Base-by-base conservation (phyloP, 169 alveolate genomes). In the Eimeria zaria region DNA sequence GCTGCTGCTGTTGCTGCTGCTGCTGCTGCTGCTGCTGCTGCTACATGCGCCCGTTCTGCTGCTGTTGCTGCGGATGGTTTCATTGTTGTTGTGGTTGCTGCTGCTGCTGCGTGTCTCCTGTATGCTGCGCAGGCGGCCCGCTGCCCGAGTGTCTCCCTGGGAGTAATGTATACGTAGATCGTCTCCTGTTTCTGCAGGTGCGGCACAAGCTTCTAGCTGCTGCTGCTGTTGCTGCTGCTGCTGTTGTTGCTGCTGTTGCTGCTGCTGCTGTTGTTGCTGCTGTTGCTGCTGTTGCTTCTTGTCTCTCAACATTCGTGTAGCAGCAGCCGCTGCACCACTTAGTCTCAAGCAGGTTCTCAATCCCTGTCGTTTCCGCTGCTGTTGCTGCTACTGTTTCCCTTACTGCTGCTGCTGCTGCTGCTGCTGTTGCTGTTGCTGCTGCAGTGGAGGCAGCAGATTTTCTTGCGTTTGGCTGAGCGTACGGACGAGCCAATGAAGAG, bases 101-200 rank as follows among this genome's bases (percentile, higher is more conserved):
- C 36, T 24, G 55, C 53, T n/a, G n/a, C n/a, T n/a, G 84, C n/a
- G 46, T 73, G 53, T 73, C 39, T 30, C 51, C 53, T 73, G 51
- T 73, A 16, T 36, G 16, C 84, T 41, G n/a, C 53, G 84, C 46
- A 73, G 84, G 84, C 24, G 53, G 84, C 2, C 84, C 84, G 27
- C 84, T 73, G 36, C 84, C 84, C 51, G 84, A 73, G 53, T 39
- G 84, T 73, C 84, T 73, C 27, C 55, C 84, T 3, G 84, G 84
- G 51, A 73, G 84, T 41, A 73, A 73, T 73, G 84, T 41, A 11
- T 73, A 73, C 46, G 84, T 41, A 24, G 84, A 73, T 41, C 84
- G 84, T 39, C 84, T 73, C 46, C 30, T 39, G 20, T 73, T 73
- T 48, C 46, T 73, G 11, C 84, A 73, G 84, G 84, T 73, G 24